Percentiles rank a stretch among this genome's conserved stretches.
These are phyloP conservation scores for Lentinula sp. DNA, from an alignment of 768 basidiomycete genomes.

Conservation along the genomic window DNA sequence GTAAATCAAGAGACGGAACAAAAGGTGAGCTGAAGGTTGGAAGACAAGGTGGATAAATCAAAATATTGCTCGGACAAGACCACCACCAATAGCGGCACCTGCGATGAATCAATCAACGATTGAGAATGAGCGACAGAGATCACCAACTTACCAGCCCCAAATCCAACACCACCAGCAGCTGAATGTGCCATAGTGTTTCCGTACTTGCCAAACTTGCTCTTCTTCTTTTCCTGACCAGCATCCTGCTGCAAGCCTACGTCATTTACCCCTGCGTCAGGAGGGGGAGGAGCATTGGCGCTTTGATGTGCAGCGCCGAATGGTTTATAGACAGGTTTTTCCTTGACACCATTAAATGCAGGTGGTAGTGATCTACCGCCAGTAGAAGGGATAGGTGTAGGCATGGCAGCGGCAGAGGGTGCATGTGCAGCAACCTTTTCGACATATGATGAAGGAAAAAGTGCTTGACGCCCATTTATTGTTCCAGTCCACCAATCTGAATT, in stretches of 20 bases:
- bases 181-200: slow-evolving; percentile 36
- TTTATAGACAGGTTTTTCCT: slow-evolving; percentile 9
- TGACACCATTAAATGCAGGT: slow-evolving; percentile 7
- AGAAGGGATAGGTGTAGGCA: slow-evolving; percentile 17
- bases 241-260: slow-evolving; percentile 19
- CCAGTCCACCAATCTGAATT: slow-evolving; percentile 89
- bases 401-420: slow-evolving; percentile 10
- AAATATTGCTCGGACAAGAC: slow-evolving; percentile 1
- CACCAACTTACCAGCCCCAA: not conserved
- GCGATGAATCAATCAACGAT: not conserved
- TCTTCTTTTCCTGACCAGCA: slow-evolving; percentile 27
- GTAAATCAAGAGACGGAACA: no score
- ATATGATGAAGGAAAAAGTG: slow-evolving; percentile 71
- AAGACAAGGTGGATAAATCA: no score
- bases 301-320: slow-evolving; percentile 13
- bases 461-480: slow-evolving; percentile 50
- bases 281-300: slow-evolving; percentile 11
- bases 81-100: slow-evolving; percentile 6
- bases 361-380: slow-evolving; percentile 4
- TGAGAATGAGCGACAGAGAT: not conserved
- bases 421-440: slow-evolving; percentile 45
- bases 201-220: slow-evolving; percentile 35
- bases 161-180: slow-evolving; percentile 43
- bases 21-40: no score
- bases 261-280: slow-evolving; percentile 11